Evolutionary conservation across 192 early-diverging fungal species (phyloP).

Genomic region (Coemansia sp.): DNA sequence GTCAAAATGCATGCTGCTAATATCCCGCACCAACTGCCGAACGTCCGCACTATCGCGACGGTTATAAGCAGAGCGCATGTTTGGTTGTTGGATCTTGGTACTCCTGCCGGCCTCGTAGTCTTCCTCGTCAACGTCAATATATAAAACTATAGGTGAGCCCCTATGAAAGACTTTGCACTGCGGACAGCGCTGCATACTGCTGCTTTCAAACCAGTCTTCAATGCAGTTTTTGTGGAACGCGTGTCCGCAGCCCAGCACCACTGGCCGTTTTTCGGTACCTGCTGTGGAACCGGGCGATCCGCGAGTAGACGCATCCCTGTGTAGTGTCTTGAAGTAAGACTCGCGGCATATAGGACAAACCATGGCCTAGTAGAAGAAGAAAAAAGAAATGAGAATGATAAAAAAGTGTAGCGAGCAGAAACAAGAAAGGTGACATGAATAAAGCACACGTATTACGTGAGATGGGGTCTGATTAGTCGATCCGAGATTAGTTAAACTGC

Average conservation of each 20-base stretch:
- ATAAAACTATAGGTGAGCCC: background rate
- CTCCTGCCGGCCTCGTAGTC: background rate
- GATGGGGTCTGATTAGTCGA: background rate
- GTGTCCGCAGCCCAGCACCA: background rate
- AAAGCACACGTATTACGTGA: background rate
- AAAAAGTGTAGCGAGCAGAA: background rate
- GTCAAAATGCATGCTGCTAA: background rate
- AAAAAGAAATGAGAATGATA: background rate
- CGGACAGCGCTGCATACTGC: background rate
- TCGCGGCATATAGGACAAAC: background rate
- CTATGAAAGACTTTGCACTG: background rate
- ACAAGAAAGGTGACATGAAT: background rate
- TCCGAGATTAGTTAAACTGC: background rate
- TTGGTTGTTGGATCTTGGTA: background rate
- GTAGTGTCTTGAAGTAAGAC: background rate
- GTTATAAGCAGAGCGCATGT: background rate
- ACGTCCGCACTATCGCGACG: background rate
- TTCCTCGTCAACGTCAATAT: background rate
- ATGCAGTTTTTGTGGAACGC: slow-evolving; percentile 1
- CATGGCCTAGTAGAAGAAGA: background rate
- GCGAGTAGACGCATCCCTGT: background rate
- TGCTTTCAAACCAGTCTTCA: background rate
- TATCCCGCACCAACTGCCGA: background rate
- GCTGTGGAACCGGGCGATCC: background rate
- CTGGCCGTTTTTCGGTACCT: background rate